Base-by-base conservation (phyloP, 352 stramenopile genomes). In the Elongisporangium undulatum region DNA sequence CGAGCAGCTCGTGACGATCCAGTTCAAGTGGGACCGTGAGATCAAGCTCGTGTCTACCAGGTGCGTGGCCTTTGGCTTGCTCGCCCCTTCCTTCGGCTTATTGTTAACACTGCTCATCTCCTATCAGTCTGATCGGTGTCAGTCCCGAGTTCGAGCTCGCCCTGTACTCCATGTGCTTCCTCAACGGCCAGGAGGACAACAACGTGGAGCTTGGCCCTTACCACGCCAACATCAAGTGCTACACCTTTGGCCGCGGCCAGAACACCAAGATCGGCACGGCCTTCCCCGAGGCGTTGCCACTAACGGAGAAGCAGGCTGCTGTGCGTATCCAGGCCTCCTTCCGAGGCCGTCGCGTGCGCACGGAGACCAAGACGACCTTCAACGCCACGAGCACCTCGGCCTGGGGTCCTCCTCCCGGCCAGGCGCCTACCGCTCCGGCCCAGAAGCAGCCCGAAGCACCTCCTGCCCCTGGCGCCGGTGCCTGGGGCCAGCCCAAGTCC, bases 121-220 rank as follows among this genome's bases (percentile, higher is more conserved):
- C n/a, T n/a, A n/a, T 13, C 58, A 92, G 85, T 58, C 91, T 98
- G 45, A 94, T 98, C 54, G 95, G 94, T 24, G 91, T 97, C 17
- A 97, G 85, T 45, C 95, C 95, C 4, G 96, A 99, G 69, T 99
- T 99, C 52, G 96, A 99, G 72, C 85, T 99, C 67, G 94, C 96
- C 20, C 68, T 98, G n/a, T 98, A 98, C 75, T 98, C 94, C 2
- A 86, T 98, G 68, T 97, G 90, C 61, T 98, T 98, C 69, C 63
- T 98, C 21, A 90, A 97, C 48, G 92, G 88, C 55, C 69, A 87
- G 53, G 81, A 98, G 29, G 79, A 93, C 26, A 92, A 97, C 56
- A 69, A 90, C 56, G 89, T 96, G 51, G 78, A 95, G 49, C 69
- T 89, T 3, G 90, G 90, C 2, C 81, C 83, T 7, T 97, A 97